Base-by-base conservation (phyloP, 768 basidiomycete species). In the Rhodosporidiobolus sp. region DNA sequence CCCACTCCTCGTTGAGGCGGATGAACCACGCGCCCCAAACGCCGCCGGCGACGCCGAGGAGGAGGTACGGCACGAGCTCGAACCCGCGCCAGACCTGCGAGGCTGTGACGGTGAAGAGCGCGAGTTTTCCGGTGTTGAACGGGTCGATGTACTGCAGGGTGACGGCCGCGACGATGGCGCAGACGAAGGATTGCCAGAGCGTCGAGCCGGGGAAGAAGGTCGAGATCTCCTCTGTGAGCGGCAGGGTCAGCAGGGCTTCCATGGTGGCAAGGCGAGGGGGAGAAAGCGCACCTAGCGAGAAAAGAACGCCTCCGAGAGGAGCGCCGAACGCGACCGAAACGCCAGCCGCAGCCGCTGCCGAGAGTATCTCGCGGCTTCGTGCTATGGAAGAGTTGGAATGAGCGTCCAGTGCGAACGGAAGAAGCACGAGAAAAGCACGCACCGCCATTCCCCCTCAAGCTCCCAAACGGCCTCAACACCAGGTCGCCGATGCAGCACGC, bases 281-380 rank as follows among this genome's bases (percentile, higher is more conserved):
- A 1, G 20, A 12, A 30, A 14, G 19, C 71, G 45, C 3, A 76
- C 75, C 95, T 75, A 97, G 82, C 74, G 92, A 92, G 81, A 95
- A 95, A 63, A 95, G 80, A 1, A 91, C 92, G 20, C 93, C 92
- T 35, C 82, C 95, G 57, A 99, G 91, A 1, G 95, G 95, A 0
- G 95, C 94, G 59, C 95, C 95, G 79, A 97, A 97, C 0, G 95
- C 94, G 34, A 97, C 94, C 12, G 95, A 91, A 14, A 99, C 94
- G 34, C 95, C 95, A 34, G 95, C 95, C 6, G 95, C 95, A 79
- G 93, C 91, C 30, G 95, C 94, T 19, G 96, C 96, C 72, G 93
- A 95, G 35, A 99, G 83, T 59, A 99, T 89, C 82, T 98, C 95
- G 58, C 96, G 88, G 61, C 92, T 86, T 79, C 97, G 96, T 11